Base-by-base conservation (phyloP, 2,329 filamentous ascomycete genomes). In the Botryotinia convoluta region DNA sequence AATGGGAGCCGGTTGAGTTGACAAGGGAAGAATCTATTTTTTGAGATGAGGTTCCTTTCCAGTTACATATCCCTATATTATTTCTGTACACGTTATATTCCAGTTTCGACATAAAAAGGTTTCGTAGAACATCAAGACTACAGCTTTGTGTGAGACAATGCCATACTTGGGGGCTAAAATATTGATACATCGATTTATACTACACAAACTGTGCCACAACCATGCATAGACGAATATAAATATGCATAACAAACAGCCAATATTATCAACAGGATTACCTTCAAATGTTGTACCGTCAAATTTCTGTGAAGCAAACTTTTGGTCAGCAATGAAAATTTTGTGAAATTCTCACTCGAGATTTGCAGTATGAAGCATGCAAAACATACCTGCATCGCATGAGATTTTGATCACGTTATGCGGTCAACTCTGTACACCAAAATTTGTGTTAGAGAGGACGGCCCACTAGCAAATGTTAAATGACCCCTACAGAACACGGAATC, bases 381-480 rank as follows among this genome's bases (percentile, higher is more conserved):
- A 79, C 78, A 80, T 79, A 79, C 74, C 75, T 77, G 77, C 76
- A 77, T 76, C 75, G 76, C 79, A 80, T 76, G 51, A 73, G 59
- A 75, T 71, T 75, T 74, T 71, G 59, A 75, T 79, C 78, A 80
- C 75, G 78, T 79, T 79, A 79, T 70, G 78, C 78, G 78, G 78
- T 79, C 78, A 76, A 76, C 72, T 73, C 39, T 29, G 57, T 51
- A 22, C 76, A 79, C 64, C 70, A 54, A 77, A 78, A 77, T 77
- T 78, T 78, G 75, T 78, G 77, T 78, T 76, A 54, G 69, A 73
- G 64, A 76, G 60, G 54, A 74, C 72, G 78, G 77, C 77, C 78
- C 76, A 76, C 77, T 79, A 78, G 71, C 26, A 61, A 67, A 59
- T 74, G 44, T 74, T 69, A 5, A 70, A 64, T 78, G 71, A 76